Percentiles rank a stretch among this genome's conserved stretches.
phyloP scores from a whole-genome alignment of 495 filamentous ascomycete species.

The Lindgomyces ingoldianus region DNA sequence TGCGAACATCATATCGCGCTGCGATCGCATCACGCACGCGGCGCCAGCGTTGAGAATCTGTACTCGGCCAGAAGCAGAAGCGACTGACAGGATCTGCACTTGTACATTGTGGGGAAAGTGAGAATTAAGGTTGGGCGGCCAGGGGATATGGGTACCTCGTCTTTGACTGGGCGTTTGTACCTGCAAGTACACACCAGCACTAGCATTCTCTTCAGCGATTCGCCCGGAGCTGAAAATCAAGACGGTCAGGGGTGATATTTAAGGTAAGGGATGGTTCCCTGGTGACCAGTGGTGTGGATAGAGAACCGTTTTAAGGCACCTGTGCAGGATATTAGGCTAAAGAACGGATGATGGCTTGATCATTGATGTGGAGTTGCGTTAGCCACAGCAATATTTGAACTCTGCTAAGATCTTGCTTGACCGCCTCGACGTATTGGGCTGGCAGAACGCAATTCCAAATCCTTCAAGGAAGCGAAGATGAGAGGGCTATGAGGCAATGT shows the following conservation, averaged over 20 bases:
- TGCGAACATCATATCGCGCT: slow-evolving; percentile 9
- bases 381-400: slow-evolving; percentile 30
- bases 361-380: slow-evolving; percentile 14
- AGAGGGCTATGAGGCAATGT: neutral
- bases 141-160: slow-evolving; percentile 26
- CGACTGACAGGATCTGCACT: slow-evolving; percentile 30
- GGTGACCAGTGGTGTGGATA: slow-evolving; percentile 23
- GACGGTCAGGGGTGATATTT: slow-evolving; percentile 11
- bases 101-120: slow-evolving; percentile 33
- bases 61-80: slow-evolving; percentile 24
- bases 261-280: slow-evolving; percentile 19
- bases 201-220: slow-evolving; percentile 18
- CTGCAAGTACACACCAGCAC: slow-evolving; percentile 27
- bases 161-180: slow-evolving; percentile 19
- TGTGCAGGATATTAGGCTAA: slow-evolving; percentile 18
- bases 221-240: slow-evolving; percentile 5
- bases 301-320: slow-evolving; percentile 12
- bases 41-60: slow-evolving; percentile 22
- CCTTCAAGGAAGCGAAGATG: neutral
- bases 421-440: neutral
- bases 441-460: slow-evolving; percentile 26
- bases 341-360: slow-evolving; percentile 26
- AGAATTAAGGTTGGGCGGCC: slow-evolving; percentile 15
- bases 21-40: slow-evolving; percentile 29
- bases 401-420: slow-evolving; percentile 13